Evolutionary conservation across 1,139 yeast genomes (phyloP).

Genomic region (Yamadazyma oceani): DNA sequence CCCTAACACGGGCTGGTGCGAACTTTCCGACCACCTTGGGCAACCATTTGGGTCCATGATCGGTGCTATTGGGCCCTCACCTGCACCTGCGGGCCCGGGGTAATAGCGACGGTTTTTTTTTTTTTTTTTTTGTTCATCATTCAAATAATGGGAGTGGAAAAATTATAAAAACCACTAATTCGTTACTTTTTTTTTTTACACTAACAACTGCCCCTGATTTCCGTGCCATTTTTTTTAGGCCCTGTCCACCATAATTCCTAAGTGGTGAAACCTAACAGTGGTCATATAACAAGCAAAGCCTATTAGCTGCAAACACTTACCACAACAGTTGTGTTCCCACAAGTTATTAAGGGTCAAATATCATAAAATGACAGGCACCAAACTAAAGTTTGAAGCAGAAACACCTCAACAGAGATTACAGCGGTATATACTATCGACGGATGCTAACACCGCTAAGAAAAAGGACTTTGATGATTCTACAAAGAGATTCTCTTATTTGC

Average conservation of each 20-base stretch:
- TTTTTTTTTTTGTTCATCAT: neutral
- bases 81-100: no score
- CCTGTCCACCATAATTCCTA: no score
- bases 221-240: no score
- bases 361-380: constrained; percentile 6
- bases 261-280: no score
- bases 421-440: constrained; percentile 50
- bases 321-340: no score
- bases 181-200: neutral
- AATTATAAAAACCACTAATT: constrained; percentile 2
- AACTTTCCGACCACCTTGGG: no score
- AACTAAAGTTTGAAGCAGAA: constrained; percentile 8
- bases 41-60: no score
- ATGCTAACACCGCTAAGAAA: constrained; percentile 53
- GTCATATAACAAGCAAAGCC: no score
- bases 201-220: neutral
- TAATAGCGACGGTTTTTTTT: neutral
- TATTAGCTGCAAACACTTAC: no score
- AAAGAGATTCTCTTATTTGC: constrained; percentile 73
- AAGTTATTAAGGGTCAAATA: no score
- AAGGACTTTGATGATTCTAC: constrained; percentile 71
- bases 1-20: no score
- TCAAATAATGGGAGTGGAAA: neutral
- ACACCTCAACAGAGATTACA: constrained; percentile 39
- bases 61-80: no score